phyloP scores from a whole-genome alignment of 495 filamentous ascomycete species.

The Ascobolus immersus region DNA sequence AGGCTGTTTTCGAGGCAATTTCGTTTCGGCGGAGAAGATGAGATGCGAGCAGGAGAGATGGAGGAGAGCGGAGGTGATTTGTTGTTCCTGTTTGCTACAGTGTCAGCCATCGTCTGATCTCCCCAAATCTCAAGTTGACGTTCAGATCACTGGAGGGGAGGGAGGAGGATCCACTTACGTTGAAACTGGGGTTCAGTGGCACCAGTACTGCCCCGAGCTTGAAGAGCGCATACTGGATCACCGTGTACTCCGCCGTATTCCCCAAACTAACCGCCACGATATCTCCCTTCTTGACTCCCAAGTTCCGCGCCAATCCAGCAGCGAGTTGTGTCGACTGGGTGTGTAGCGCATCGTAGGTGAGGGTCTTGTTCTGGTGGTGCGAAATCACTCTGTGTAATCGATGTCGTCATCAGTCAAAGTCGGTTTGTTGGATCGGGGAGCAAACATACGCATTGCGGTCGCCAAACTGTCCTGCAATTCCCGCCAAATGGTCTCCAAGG shows the following conservation, averaged over 20 bases:
- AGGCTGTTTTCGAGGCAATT: slow-evolving; percentile 55
- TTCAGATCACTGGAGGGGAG: too few relatives aligned
- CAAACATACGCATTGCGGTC: too few relatives aligned
- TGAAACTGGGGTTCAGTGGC: slow-evolving; percentile 83
- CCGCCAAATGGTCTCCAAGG: too few relatives aligned
- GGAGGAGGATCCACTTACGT: too few relatives aligned
- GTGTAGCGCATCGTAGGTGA: slow-evolving; percentile 56
- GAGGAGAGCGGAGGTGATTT: slow-evolving; percentile 50
- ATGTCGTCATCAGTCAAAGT: neutral
- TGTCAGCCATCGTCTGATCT: too few relatives aligned
- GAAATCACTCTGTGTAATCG: slow-evolving; percentile 31
- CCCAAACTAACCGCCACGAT: slow-evolving; percentile 67
- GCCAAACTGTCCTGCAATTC: too few relatives aligned
- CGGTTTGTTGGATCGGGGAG: neutral
- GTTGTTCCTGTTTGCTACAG: too few relatives aligned
- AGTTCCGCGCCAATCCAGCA: slow-evolving; percentile 34
- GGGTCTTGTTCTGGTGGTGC: slow-evolving; percentile 31
- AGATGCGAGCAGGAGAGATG: slow-evolving; percentile 55
- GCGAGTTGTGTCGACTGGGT: slow-evolving; percentile 51
- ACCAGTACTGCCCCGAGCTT: slow-evolving; percentile 83
- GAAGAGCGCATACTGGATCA: slow-evolving; percentile 65
- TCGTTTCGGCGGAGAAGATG: slow-evolving; percentile 64
- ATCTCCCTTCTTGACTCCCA: slow-evolving; percentile 63
- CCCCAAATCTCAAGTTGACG: too few relatives aligned
- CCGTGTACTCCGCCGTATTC: slow-evolving; percentile 60